Evolutionary conservation across 1,284 basidiomycete genomes (phyloP).

Genomic region (Tetrapyrgos nigripes): DNA sequence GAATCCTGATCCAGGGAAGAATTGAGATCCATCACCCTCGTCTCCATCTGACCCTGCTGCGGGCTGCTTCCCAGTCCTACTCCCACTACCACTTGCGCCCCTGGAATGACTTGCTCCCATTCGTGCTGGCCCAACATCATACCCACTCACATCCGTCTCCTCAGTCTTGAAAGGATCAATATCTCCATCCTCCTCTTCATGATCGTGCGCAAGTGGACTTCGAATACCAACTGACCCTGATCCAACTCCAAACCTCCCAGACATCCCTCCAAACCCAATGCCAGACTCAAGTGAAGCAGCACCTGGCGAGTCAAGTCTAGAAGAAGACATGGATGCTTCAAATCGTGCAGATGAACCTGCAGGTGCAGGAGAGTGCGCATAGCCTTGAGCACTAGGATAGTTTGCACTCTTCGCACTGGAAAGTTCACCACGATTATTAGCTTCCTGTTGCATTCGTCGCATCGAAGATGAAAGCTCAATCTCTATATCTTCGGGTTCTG

Average conservation of each 20-base stretch:
- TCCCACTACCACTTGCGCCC: slow-evolving; percentile 44
- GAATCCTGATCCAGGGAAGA: slow-evolving; percentile 63
- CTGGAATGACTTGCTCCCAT: slow-evolving; percentile 38
- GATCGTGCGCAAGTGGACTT: slow-evolving; percentile 47
- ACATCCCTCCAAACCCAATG: not conserved
- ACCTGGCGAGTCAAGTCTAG: no score
- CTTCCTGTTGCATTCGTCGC: no score
- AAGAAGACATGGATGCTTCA: no score
- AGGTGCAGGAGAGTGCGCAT: no score
- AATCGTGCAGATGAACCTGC: no score
- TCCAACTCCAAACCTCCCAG: not conserved
- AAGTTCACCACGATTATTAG: no score
- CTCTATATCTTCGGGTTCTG: not conserved
- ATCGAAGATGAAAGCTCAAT: not conserved
- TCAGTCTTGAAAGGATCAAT: slow-evolving; percentile 45
- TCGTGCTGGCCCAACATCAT: slow-evolving; percentile 17
- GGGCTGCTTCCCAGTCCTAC: slow-evolving; percentile 24
- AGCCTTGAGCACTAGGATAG: no score
- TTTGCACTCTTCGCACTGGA: no score
- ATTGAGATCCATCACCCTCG: slow-evolving; percentile 44
- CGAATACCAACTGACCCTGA: not conserved
- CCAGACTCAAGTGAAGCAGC: not conserved
- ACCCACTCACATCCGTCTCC: slow-evolving; percentile 21
- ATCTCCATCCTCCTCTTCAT: slow-evolving; percentile 41
- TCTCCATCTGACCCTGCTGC: slow-evolving; percentile 25